Evolutionary conservation across 495 filamentous ascomycete species (phyloP).

Genomic region (Hyaloscypha variabilis): DNA sequence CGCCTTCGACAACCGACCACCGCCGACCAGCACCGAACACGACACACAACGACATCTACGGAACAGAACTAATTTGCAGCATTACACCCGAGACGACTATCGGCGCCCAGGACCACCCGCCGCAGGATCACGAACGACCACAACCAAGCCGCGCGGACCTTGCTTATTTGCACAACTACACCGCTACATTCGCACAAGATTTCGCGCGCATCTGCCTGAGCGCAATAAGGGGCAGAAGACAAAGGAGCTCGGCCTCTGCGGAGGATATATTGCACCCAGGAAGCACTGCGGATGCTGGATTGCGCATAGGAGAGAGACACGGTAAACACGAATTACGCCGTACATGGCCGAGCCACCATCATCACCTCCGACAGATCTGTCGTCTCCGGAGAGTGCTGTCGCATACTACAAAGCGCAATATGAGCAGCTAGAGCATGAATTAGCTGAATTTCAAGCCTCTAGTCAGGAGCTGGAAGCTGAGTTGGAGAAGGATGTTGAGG

Average conservation of each 20-base stretch:
- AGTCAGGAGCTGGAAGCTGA: conserved; percentile 93
- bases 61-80: conserved; percentile 10
- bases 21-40: background rate
- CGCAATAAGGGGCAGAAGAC: conserved; percentile 2
- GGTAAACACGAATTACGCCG: conserved; percentile 32
- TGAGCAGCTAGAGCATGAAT: conserved; percentile 86
- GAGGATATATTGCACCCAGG: background rate
- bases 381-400: conserved; percentile 70
- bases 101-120: conserved; percentile 6
- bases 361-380: conserved; percentile 58
- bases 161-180: conserved; percentile 18
- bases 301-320: conserved; percentile 20
- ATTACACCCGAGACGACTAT: conserved; percentile 1
- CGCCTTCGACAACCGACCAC: conserved; percentile 8
- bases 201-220: background rate
- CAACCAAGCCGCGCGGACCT: conserved; percentile 8
- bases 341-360: conserved; percentile 67
- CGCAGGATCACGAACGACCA: conserved; percentile 11
- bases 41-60: conserved; percentile 5
- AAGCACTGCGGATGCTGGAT: conserved; percentile 19
- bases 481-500: conserved; percentile 94
- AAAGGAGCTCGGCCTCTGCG: background rate
- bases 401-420: conserved; percentile 96
- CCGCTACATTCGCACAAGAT: conserved; percentile 3
- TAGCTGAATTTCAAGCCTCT: conserved; percentile 91